Base-by-base conservation (phyloP, 345 rosid genomes). In the Gossypium australe region DNA sequence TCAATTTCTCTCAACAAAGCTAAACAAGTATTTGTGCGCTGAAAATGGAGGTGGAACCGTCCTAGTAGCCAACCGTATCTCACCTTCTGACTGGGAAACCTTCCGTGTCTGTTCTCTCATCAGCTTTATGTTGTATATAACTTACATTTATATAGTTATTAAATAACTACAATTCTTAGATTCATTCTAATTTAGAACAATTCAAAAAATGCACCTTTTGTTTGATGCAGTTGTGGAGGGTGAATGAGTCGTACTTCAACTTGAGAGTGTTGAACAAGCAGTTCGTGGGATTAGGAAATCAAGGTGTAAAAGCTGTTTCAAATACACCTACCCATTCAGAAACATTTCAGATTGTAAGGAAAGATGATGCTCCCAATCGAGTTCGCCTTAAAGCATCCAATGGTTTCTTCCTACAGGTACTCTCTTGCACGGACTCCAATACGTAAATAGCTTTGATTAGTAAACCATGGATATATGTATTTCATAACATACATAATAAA, bases 331-430 rank as follows among this genome's bases (percentile, higher is more conserved):
- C 81, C 18, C 48, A 18, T 18, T 59, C 67, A 29, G 84, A 86
- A 72, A 81, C 71, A 1, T 85, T 88, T 79, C 78, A 85, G 86
- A 88, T 90, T 57, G 80, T 84, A n/a, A 79, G 82, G 45, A 76
- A 78, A 10, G 72, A 49, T 24, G 73, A 11, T 29, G 73, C 52
- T 72, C 65, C 0, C 4, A 58, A 44, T 22, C 55, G 20, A 43
- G 66, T 59, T 60, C 67, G 53, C 11, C 22, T 81, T 16, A 66
- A 16, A 75, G 79, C 86, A 60, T 11, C 84, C 9, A 84, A 81
- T 53, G 84, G 84, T n/a, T 24, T 53, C 11, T 81, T 78, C 74
- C 73, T 84, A 22, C 84, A 80, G 82, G 86, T 80, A 27, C 20
- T 61, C 2, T 3, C 24, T 58, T 24, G 18, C 16, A 47, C 13